A percentile compares a stretch with the other conserved stretches of the same genome.
These are phyloP conservation scores for Myotisia sp. DNA, from an alignment of 2,329 filamentous ascomycete species.

Conservation along the genomic window DNA sequence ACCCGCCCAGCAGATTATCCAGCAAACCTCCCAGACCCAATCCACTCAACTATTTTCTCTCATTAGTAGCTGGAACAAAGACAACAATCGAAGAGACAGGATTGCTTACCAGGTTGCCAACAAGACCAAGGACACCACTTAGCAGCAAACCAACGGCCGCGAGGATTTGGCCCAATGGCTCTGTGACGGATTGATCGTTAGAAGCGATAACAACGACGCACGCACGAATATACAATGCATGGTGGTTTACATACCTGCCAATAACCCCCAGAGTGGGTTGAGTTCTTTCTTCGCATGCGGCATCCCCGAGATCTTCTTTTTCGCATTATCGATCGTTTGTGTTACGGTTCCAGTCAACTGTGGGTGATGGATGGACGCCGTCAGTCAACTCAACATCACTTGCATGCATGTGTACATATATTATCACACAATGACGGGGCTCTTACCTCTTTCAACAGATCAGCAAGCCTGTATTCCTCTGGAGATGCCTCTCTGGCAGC, in stretches of 20 bases:
- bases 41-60: conserved; percentile 7
- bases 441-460: conserved; percentile 74
- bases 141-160: conserved; percentile 75
- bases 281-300: conserved; percentile 89
- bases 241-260: conserved; percentile 15
- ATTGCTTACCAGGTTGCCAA: conserved; percentile 69
- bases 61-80: no score
- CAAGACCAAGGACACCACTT: conserved; percentile 68
- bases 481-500: conserved; percentile 61
- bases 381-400: background rate
- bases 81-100: no score
- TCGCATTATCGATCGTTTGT: conserved; percentile 71
- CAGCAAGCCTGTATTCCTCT: conserved; percentile 73
- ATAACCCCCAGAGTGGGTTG: conserved; percentile 72
- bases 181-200: conserved; percentile 24
- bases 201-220: no score
- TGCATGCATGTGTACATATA: background rate
- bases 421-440: no score
- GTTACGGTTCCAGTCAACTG: conserved; percentile 66
- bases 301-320: conserved; percentile 81
- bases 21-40: conserved; percentile 27
- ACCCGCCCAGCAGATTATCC: conserved; percentile 56
- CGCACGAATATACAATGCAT: no score
- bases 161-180: conserved; percentile 85
- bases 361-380: background rate